phyloP scores from a whole-genome alignment of 257 asterid species.

The Leptodermis oblonga region DNA sequence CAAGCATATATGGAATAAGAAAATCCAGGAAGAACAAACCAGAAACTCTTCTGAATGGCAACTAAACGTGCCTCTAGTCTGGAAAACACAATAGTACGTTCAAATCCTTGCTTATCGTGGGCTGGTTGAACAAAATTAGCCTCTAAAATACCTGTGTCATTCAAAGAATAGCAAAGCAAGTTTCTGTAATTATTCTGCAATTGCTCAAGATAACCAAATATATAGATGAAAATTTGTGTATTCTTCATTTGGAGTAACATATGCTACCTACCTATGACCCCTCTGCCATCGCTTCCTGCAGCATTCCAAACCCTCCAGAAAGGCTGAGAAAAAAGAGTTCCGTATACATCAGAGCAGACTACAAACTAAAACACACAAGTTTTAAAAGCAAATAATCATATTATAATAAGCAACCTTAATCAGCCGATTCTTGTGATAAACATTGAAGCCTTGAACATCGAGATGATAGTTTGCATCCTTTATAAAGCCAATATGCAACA shows the following conservation, averaged over 20 bases:
- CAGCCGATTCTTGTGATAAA: slow-evolving; percentile 78
- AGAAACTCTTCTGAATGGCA: slow-evolving; percentile 44
- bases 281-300: slow-evolving; percentile 89
- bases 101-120: slow-evolving; percentile 75
- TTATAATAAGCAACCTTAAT: slow-evolving; percentile 41
- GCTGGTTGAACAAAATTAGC: slow-evolving; percentile 81
- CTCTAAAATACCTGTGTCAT: slow-evolving; percentile 49
- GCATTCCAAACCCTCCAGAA: slow-evolving; percentile 93
- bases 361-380: background rate
- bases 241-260: too few species aligned
- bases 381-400: background rate
- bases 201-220: background rate
- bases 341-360: background rate
- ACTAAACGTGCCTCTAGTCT: slow-evolving; percentile 49
- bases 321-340: slow-evolving; percentile 38
- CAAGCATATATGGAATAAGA: too few species aligned
- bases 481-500: slow-evolving; percentile 60
- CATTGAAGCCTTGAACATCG: slow-evolving; percentile 86
- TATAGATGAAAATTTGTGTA: background rate
- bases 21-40: slow-evolving; percentile 32
- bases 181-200: background rate
- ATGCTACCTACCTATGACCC: slow-evolving; percentile 78
- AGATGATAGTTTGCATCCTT: slow-evolving; percentile 67
- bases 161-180: background rate
- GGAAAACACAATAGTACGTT: slow-evolving; percentile 46